A percentile compares a stretch with the other conserved stretches of the same genome.
phyloP scores from a whole-genome alignment of 371 early-diverging fungal species.

The Mucor plumbeus region DNA sequence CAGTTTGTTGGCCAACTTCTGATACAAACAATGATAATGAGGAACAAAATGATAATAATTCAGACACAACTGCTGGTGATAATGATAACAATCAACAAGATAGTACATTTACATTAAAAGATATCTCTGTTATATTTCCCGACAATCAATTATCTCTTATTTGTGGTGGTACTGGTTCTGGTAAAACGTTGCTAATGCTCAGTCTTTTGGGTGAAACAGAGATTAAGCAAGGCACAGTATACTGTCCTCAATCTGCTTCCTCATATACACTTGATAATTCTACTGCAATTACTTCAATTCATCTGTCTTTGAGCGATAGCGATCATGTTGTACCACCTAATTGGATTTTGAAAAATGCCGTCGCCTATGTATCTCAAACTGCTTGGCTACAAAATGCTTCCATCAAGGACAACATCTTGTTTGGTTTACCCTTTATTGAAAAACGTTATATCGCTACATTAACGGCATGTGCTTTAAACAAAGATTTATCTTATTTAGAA shows the following conservation, averaged over 20 bases:
- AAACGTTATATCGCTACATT: constrained; percentile 64
- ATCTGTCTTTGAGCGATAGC: constrained; percentile 18
- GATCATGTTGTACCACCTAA: constrained; percentile 2
- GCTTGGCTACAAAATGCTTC: constrained; percentile 90
- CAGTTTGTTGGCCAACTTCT: constrained; percentile 31
- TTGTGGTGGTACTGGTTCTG: constrained; percentile 69
- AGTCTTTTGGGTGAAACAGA: constrained; percentile 61
- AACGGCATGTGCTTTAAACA: constrained; percentile 59
- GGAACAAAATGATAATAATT: neutral
- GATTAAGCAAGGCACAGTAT: constrained; percentile 9
- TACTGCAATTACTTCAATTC: neutral
- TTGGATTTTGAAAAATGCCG: constrained; percentile 32
- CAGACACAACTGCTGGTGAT: neutral
- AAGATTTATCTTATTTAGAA: constrained; percentile 61
- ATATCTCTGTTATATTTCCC: constrained; percentile 59
- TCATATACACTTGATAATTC: constrained; percentile 17
- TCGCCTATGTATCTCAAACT: constrained; percentile 44
- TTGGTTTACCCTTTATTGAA: constrained; percentile 51
- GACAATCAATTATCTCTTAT: constrained; percentile 56
- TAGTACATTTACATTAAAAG: constrained; percentile 35
- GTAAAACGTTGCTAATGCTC: constrained; percentile 67
- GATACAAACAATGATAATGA: neutral
- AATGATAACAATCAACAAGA: neutral
- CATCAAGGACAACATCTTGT: constrained; percentile 68
- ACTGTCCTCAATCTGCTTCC: constrained; percentile 19